Evolutionary conservation across 116 monocot genomes (phyloP).

Genomic region (Dioscorea cayenensis): DNA sequence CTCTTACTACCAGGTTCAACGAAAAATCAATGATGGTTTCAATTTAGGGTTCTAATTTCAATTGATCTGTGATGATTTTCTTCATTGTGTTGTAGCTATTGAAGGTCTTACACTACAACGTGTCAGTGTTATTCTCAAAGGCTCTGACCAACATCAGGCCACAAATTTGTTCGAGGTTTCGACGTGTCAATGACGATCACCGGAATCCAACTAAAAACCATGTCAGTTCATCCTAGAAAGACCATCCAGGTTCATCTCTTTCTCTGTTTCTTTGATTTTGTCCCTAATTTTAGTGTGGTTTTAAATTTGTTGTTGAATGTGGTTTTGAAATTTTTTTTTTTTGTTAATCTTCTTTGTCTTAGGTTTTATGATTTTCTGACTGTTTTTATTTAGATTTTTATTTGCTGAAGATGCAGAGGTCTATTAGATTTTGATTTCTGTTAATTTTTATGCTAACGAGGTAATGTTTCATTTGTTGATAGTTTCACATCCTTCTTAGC

Average conservation of each 20-base stretch:
- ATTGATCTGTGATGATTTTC: neutral
- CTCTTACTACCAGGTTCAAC: constrained; percentile 50
- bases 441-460: too few relatives aligned
- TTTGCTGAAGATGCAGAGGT: too few relatives aligned
- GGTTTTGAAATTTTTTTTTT: too few relatives aligned
- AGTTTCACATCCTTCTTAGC: too few relatives aligned
- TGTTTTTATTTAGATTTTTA: too few relatives aligned
- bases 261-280: neutral
- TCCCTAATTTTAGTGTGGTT: neutral
- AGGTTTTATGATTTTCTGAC: too few relatives aligned
- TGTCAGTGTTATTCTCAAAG: constrained; percentile 82
- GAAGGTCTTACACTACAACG: constrained; percentile 71
- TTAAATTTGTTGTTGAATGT: too few relatives aligned
- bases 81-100: constrained; percentile 42
- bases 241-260: constrained; percentile 48
- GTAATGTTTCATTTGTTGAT: too few relatives aligned
- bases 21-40: neutral
- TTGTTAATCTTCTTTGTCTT: too few relatives aligned
- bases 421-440: too few relatives aligned
- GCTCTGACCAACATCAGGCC: constrained; percentile 77
- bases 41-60: neutral
- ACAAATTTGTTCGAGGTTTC: constrained; percentile 40
- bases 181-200: too few relatives aligned
- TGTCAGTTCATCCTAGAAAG: constrained; percentile 35
- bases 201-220: constrained; percentile 52